Conservation (phyloP, 257 asterid genomes). For the Handroanthus guayacan region DNA sequence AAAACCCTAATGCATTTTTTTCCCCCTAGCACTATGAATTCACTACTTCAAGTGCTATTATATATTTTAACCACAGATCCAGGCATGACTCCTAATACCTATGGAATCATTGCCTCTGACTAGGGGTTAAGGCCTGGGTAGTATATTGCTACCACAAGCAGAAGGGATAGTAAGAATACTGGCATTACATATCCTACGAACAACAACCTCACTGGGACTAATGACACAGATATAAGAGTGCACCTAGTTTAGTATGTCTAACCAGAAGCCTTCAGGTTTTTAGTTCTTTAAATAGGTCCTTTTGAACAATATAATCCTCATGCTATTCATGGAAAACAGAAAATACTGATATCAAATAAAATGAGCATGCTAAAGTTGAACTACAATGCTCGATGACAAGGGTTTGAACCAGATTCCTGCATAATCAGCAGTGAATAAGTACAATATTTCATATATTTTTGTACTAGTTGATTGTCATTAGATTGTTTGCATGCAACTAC, state of each 20-base stretch:
- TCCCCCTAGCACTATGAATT: not conserved
- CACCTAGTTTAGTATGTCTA: not conserved
- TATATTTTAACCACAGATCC: not conserved
- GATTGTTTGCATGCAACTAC: constrained; percentile 17
- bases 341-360: not conserved
- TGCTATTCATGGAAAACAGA: constrained; percentile 1
- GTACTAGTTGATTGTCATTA: constrained; percentile 2
- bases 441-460: constrained; percentile 1
- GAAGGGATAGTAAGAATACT: not conserved
- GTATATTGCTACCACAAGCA: not conserved
- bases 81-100: not conserved
- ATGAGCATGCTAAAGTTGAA: constrained; percentile 23
- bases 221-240: not conserved
- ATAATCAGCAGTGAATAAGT: not conserved
- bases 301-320: not conserved
- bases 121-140: not conserved
- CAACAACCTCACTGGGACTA: constrained; percentile 20
- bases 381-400: constrained; percentile 11
- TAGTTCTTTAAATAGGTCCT: constrained; percentile 13
- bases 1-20: not conserved
- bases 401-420: constrained; percentile 6
- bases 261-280: constrained; percentile 15
- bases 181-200: not conserved
- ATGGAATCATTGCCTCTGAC: not conserved
- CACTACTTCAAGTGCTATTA: not conserved